Evolutionary conservation across 208 protist species (phyloP), one percentile per base, ranked within the genome.

Genomic region (Leishmania aethiopica): DNA sequence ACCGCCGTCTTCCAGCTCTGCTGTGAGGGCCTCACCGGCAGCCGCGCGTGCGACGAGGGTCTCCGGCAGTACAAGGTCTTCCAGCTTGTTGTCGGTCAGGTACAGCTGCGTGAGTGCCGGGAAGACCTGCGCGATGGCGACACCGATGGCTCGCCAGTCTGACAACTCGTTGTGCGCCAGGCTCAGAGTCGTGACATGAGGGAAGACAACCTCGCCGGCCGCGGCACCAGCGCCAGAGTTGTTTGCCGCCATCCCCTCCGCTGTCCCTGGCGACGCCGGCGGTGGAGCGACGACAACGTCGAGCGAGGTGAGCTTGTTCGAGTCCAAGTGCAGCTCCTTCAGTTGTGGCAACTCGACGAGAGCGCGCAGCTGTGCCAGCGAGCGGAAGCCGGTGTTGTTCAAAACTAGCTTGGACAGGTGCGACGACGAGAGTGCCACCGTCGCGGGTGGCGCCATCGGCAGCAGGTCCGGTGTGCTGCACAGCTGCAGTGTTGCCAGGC

Each of bases 271-370:
- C 45, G 40, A 35, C 45, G 28, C 2, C 70, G 47, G 45, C 45
- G 70, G 70, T 45, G 37, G 13, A 17, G 77, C 51, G 51, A 35
- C 75, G 32, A 88, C 81, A 11, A 95, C 75, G 3, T 76, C 71
- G 42, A 94, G 84, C 35, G 75, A 75, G 1, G 57, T 70, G 22
- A 97, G 83, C 6, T 84, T 67, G 80, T 98, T 98, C 17, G 79
- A 77, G 69, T 98, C 95, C 35, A 98, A 82, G 82, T 98, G 95
- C 15, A 98, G 86, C 86, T 96, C 92, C n/a, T 73, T 77, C 64
- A 98, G 78, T 28, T 72, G 62, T 11, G 90, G 91, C 60, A 90
- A 51, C 42, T 92, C 87, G 0, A 96, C 83, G 42, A 96, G 78
- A 25, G 80, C 67, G 0, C 89, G 81, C 19, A 96, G 84, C 79